A percentile compares a stretch with the other conserved stretches of the same genome.
Conservation (phyloP, 2,329 filamentous ascomycete genomes). For the Ilyonectria sp. region DNA sequence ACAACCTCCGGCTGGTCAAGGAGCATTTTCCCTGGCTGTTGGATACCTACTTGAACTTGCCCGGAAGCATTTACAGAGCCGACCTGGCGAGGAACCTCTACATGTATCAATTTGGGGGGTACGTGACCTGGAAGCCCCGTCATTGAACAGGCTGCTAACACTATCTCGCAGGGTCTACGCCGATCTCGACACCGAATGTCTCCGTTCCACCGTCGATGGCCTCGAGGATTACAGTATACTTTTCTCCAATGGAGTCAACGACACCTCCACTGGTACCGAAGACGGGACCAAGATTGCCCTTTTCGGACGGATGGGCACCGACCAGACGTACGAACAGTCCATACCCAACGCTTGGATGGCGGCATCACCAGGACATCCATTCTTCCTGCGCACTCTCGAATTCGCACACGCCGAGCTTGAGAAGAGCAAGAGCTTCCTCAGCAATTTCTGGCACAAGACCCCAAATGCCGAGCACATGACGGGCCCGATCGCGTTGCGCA, state of each 20-base stretch:
- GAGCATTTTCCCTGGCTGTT: slow-evolving; percentile 52
- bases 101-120: slow-evolving; percentile 56
- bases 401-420: slow-evolving; percentile 26
- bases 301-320: slow-evolving; percentile 53
- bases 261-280: background rate
- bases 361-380: slow-evolving; percentile 52
- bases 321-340: slow-evolving; percentile 48
- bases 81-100: slow-evolving; percentile 53
- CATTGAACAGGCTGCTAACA: background rate
- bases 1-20: slow-evolving; percentile 52
- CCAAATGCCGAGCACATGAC: slow-evolving; percentile 37
- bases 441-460: slow-evolving; percentile 2
- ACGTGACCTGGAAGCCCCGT: slow-evolving; percentile 15
- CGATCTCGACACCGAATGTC: slow-evolving; percentile 49
- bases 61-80: slow-evolving; percentile 51
- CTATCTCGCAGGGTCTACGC: slow-evolving; percentile 34
- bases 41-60: slow-evolving; percentile 48
- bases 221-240: slow-evolving; percentile 42
- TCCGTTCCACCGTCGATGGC: slow-evolving; percentile 44
- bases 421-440: slow-evolving; percentile 10
- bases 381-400: slow-evolving; percentile 50
- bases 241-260: slow-evolving; percentile 6
- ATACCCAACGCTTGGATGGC: slow-evolving; percentile 58
- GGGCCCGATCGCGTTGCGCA: slow-evolving; percentile 33
- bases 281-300: slow-evolving; percentile 37